These are phyloP conservation scores for Suillus subalutaceus DNA, from an alignment of 768 basidiomycete genomes.

Conservation along the genomic window DNA sequence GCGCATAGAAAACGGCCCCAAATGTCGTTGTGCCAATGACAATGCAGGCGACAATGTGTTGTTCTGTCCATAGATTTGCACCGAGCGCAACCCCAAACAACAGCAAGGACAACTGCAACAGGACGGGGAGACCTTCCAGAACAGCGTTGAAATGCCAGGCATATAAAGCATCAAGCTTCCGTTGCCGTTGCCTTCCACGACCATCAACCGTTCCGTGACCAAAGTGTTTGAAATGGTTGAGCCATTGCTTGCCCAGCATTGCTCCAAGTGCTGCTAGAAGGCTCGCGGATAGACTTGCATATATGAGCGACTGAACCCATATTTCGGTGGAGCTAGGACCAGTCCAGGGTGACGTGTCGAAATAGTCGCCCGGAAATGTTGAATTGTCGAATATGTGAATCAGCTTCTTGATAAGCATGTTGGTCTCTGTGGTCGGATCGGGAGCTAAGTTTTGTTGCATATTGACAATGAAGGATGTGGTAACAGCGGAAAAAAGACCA, in stretches of 20 bases:
- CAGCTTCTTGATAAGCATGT: conserved; percentile 29
- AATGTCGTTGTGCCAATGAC: conserved; percentile 15
- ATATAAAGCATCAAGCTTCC: conserved; percentile 21
- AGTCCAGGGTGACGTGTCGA: conserved; percentile 17
- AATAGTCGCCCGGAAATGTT: conserved; percentile 12
- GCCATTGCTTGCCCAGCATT: conserved; percentile 21
- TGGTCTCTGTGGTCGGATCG: conserved; percentile 30
- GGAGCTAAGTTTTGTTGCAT: conserved; percentile 35
- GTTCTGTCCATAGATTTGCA: conserved; percentile 18
- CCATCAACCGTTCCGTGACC: conserved; percentile 15
- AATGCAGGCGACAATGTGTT: conserved; percentile 13
- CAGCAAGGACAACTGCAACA: conserved; percentile 26
- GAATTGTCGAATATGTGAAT: conserved; percentile 16
- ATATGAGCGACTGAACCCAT: conserved; percentile 22
- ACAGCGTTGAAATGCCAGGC: conserved; percentile 21
- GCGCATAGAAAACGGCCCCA: conserved; percentile 20
- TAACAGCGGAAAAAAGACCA: conserved; percentile 44
- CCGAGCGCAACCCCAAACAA: conserved; percentile 23
- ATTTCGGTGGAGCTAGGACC: conserved; percentile 21
- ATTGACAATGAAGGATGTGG: conserved; percentile 42
- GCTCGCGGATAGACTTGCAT: conserved; percentile 24
- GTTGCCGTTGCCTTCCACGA: conserved; percentile 21
- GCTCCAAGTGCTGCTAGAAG: conserved; percentile 27
- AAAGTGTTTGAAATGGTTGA: conserved; percentile 17
- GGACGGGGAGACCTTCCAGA: conserved; percentile 18